Percentiles rank a stretch among this genome's conserved stretches.
phyloP scores from a whole-genome alignment of 495 filamentous ascomycete genomes.

The Astrothelium macrocarpum region DNA sequence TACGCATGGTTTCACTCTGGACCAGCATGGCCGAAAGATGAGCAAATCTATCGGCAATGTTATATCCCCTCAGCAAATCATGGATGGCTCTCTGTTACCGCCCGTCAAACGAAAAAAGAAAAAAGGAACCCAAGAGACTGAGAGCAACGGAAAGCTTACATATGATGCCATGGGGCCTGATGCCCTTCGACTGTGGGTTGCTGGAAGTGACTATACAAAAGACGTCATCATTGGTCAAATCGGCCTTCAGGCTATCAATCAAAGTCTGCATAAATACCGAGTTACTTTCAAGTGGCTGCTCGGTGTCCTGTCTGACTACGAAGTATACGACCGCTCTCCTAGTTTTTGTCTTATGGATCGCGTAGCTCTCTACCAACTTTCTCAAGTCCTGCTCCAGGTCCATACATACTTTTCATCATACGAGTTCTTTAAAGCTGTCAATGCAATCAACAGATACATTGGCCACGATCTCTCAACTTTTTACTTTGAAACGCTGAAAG shows the following conservation, averaged over 20 bases:
- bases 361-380: constrained; percentile 68
- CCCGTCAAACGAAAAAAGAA: constrained; percentile 46
- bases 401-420: constrained; percentile 53
- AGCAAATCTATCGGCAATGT: constrained; percentile 95
- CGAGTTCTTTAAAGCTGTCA: constrained; percentile 74
- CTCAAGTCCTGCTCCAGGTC: constrained; percentile 49
- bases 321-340: constrained; percentile 25
- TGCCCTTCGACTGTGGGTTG: constrained; percentile 85
- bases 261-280: constrained; percentile 70
- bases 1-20: constrained; percentile 91
- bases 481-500: constrained; percentile 87
- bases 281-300: constrained; percentile 80
- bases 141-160: constrained; percentile 4
- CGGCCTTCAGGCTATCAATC: constrained; percentile 64
- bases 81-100: constrained; percentile 63
- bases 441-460: constrained; percentile 66
- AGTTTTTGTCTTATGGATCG: constrained; percentile 44
- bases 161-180: constrained; percentile 64
- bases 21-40: constrained; percentile 89
- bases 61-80: constrained; percentile 70
- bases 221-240: constrained; percentile 72
- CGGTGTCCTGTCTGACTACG: constrained; percentile 62
- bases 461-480: constrained; percentile 78
- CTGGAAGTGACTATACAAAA: constrained; percentile 78
- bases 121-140: constrained; percentile 35